A percentile compares a stretch with the other conserved stretches of the same genome.
Conservation (phyloP, 257 asterid species). For the Datura wrightii region DNA sequence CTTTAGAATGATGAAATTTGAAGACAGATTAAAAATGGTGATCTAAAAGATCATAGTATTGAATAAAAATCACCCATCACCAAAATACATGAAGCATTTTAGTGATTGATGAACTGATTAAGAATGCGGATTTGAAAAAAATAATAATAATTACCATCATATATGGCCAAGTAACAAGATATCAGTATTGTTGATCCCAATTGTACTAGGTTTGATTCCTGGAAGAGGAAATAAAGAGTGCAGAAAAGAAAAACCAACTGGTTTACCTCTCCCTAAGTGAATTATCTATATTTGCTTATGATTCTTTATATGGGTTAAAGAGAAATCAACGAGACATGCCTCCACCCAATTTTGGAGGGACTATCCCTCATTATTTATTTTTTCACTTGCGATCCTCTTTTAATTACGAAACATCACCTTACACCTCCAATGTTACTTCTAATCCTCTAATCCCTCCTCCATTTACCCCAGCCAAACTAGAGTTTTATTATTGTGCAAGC, state of each 20-base stretch:
- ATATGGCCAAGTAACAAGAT: background rate
- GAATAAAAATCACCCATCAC: background rate
- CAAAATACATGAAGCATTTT: background rate
- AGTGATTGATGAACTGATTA: background rate
- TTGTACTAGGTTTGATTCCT: background rate
- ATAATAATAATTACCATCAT: background rate
- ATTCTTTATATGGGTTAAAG: background rate
- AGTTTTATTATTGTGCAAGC: background rate
- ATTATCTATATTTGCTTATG: background rate
- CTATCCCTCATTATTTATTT: background rate
- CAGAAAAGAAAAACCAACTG: background rate
- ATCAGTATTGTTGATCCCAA: slow-evolving; percentile 7
- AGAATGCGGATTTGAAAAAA: background rate
- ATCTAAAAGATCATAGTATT: background rate
- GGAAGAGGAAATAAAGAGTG: background rate
- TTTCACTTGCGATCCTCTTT: background rate
- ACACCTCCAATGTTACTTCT: slow-evolving; percentile 6
- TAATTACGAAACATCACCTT: background rate
- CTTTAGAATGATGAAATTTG: background rate
- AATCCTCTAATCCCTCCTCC: background rate
- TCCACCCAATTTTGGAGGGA: background rate
- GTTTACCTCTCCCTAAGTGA: background rate
- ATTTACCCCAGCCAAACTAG: slow-evolving; percentile 17
- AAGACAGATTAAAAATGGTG: background rate
- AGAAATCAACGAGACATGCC: background rate